Evolutionary conservation across 2,329 filamentous ascomycete genomes (phyloP).

Genomic region (Cercospora sesami): DNA sequence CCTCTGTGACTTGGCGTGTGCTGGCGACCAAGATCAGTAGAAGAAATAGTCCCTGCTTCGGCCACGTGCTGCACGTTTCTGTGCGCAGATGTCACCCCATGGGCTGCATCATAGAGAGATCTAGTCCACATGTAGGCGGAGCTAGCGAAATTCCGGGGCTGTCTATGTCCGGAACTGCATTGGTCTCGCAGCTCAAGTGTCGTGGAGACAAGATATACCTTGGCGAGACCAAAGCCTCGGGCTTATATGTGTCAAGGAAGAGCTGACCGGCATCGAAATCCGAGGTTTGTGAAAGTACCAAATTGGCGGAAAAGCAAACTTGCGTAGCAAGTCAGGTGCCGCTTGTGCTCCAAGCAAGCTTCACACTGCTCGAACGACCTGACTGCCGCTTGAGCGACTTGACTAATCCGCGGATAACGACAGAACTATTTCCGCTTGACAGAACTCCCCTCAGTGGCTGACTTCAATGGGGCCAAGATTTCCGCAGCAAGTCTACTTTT

Average conservation of each 20-base stretch:
- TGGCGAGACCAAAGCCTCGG: background rate
- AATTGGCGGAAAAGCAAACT: background rate
- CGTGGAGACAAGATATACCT: background rate
- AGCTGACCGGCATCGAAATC: background rate
- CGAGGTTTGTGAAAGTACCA: background rate
- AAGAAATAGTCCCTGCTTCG: too few species aligned
- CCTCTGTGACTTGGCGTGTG: too few species aligned
- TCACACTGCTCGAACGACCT: background rate
- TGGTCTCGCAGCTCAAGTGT: background rate
- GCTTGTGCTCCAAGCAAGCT: background rate
- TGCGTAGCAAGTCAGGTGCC: background rate
- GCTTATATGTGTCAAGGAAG: background rate
- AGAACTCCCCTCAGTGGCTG: background rate
- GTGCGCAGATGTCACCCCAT: too few species aligned
- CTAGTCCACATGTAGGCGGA: background rate
- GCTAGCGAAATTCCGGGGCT: background rate
- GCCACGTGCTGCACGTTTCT: too few species aligned
- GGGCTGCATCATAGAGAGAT: background rate
- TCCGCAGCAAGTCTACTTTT: background rate
- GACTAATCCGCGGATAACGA: background rate
- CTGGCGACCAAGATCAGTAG: too few species aligned
- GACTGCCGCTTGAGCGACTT: background rate
- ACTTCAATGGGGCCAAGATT: background rate
- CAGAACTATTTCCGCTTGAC: background rate
- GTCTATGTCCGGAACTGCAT: background rate